Evolutionary conservation across 2,329 filamentous ascomycete species (phyloP), one percentile per base, ranked within the genome.

Genomic region (Nothomitra cinnamomea): DNA sequence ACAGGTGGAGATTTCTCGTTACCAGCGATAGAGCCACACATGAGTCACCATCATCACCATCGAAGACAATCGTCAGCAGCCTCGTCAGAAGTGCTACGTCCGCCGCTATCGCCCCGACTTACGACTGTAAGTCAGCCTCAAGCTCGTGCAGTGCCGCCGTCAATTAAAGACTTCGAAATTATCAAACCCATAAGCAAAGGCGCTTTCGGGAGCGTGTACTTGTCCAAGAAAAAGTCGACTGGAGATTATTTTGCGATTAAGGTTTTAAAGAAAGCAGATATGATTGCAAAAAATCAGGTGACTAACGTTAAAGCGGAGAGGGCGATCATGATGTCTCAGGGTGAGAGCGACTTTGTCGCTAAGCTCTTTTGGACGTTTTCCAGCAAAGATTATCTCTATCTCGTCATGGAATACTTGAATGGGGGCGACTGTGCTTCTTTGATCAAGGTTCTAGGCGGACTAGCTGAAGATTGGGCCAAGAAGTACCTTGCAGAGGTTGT

Each of bases 321-420:
- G 59, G 94, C 94, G 21, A 98, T 98, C 64, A 96, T 98, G 92
- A 98, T 98, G 92, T 96, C 92, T 87, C 92, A 98, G 70, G 92
- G 92, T 21, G 88, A 96, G 67, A 98, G 94, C 66, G 92, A 98
- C 56, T 98, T 98, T 65, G 92, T 98, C 55, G 92, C 92, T 24
- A 98, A 98, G 70, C 76, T 98, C 12, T 98, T 96, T 70, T 98
- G 94, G 94, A 98, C 92, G 0, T 98, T 98, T 64, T 95, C 92
- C 2, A 98, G 90, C 74, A 98, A 98, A 64, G 92, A 98, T 64
- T 98, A 95, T 64, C 80, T 98, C 22, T 98, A 96, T 64, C 75
- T 98, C 56, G 92, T 98, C 22, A 98, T 98, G 92, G 92, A 98
- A 65, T 98, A 98, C 68, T 75, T 98, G 55, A 98, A 96, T 61